These are phyloP conservation scores for Yamadazyma sp. DNA, from an alignment of 1,139 yeast genomes.

Conservation along the genomic window DNA sequence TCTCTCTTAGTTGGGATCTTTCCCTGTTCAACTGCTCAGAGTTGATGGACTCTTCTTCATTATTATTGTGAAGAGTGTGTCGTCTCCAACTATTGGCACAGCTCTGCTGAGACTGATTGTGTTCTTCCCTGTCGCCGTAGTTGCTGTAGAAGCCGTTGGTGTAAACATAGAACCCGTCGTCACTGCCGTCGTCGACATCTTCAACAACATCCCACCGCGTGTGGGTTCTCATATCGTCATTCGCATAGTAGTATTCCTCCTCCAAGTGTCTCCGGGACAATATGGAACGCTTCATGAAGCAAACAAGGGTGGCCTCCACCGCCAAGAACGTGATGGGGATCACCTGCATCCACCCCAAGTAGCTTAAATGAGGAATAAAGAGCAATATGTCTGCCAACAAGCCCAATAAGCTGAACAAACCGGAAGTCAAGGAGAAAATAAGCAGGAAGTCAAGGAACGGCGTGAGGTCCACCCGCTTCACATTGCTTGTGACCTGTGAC, in stretches of 20 bases:
- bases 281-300: constrained; percentile 42
- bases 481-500: not conserved
- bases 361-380: constrained; percentile 41
- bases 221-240: constrained; percentile 39
- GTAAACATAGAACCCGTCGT: constrained; percentile 47
- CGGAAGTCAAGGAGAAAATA: constrained; percentile 32
- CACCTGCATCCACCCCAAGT: constrained; percentile 47
- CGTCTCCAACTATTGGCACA: constrained; percentile 22
- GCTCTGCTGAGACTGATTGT: constrained; percentile 16
- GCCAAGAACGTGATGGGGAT: constrained; percentile 40
- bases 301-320: constrained; percentile 35
- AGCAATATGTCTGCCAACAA: constrained; percentile 42
- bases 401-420: constrained; percentile 39
- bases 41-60: constrained; percentile 17
- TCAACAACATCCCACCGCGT: constrained; percentile 16
- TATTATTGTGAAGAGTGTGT: constrained; percentile 20
- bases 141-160: constrained; percentile 42
- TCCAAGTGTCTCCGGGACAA: constrained; percentile 39
- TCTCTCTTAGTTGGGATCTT: constrained; percentile 10
- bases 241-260: constrained; percentile 27
- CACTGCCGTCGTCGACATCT: constrained; percentile 35
- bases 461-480: constrained; percentile 22
- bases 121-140: constrained; percentile 17
- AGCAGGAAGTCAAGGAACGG: constrained; percentile 36
- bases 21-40: constrained; percentile 16